Conservation (phyloP, 148 eudicot genomes). For the Chenopodium formosanum region DNA sequence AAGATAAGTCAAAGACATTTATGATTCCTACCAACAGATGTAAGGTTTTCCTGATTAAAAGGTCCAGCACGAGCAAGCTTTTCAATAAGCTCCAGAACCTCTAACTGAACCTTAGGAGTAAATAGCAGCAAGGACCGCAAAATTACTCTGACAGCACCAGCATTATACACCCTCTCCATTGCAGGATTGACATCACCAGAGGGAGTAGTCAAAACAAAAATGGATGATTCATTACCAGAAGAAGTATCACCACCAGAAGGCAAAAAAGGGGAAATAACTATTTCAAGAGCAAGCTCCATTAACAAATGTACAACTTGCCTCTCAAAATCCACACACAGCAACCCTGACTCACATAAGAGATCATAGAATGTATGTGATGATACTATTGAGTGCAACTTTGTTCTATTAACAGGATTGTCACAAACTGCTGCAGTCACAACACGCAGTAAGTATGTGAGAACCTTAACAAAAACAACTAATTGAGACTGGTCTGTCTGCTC, state of each 20-base stretch:
- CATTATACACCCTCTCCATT: conserved; percentile 81
- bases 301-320: conserved; percentile 89
- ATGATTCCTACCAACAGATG: conserved; percentile 73
- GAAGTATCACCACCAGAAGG: conserved; percentile 46
- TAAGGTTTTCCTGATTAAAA: conserved; percentile 91
- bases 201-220: conserved; percentile 58
- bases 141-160: conserved; percentile 84
- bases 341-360: conserved; percentile 80
- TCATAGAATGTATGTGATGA: conserved; percentile 85
- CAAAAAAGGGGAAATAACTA: conserved; percentile 81
- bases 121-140: conserved; percentile 84
- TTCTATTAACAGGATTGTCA: conserved; percentile 73
- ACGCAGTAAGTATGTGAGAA: conserved; percentile 83
- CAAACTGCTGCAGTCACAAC: conserved; percentile 78
- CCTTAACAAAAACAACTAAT: conserved; percentile 46
- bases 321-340: conserved; percentile 82
- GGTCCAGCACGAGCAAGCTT: conserved; percentile 90
- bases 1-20: conserved; percentile 11
- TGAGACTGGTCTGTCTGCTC: conserved; percentile 44
- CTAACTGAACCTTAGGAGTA: conserved; percentile 95
- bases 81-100: conserved; percentile 74
- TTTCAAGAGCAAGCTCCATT: conserved; percentile 89
- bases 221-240: conserved; percentile 44
- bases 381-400: conserved; percentile 63
- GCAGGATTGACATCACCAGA: conserved; percentile 66